phyloP scores from a whole-genome alignment of 352 stramenopile species.

The Phytophthora hibernalis region DNA sequence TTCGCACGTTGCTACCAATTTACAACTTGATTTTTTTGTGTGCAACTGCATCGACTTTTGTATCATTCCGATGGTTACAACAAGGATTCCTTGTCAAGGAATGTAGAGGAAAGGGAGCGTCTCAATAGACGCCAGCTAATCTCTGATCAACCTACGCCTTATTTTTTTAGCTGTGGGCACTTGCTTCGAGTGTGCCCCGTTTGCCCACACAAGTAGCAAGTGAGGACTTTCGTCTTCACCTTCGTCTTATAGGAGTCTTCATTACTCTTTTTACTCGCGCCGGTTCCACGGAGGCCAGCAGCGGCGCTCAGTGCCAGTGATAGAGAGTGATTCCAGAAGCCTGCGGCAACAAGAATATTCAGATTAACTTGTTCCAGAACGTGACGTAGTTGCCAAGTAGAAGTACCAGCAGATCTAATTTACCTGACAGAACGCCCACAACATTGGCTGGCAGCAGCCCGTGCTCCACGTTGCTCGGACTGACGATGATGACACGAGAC shows the following conservation, averaged over 20 bases:
- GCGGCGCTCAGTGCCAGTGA: constrained; percentile 31
- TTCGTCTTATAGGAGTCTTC: background rate
- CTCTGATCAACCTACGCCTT: background rate
- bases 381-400: background rate
- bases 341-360: constrained; percentile 5
- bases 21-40: too few relatives aligned
- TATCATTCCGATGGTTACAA: too few relatives aligned
- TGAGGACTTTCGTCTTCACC: constrained; percentile 9
- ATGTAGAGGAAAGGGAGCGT: too few relatives aligned
- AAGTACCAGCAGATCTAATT: background rate
- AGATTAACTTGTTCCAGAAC: background rate
- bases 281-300: constrained; percentile 1
- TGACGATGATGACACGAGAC: constrained; percentile 37
- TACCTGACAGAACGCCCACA: constrained; percentile 39
- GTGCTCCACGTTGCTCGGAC: constrained; percentile 35
- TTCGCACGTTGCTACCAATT: too few relatives aligned
- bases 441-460: constrained; percentile 40
- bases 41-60: too few relatives aligned
- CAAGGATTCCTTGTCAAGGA: too few relatives aligned
- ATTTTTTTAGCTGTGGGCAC: constrained; percentile 24
- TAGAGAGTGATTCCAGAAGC: constrained; percentile 38
- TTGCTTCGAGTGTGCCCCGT: constrained; percentile 20
- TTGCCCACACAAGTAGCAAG: constrained; percentile 26
- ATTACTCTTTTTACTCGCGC: background rate
- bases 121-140: background rate